These are phyloP conservation scores for Boletus rubroflammeus DNA, from an alignment of 768 basidiomycete genomes.

Conservation along the genomic window DNA sequence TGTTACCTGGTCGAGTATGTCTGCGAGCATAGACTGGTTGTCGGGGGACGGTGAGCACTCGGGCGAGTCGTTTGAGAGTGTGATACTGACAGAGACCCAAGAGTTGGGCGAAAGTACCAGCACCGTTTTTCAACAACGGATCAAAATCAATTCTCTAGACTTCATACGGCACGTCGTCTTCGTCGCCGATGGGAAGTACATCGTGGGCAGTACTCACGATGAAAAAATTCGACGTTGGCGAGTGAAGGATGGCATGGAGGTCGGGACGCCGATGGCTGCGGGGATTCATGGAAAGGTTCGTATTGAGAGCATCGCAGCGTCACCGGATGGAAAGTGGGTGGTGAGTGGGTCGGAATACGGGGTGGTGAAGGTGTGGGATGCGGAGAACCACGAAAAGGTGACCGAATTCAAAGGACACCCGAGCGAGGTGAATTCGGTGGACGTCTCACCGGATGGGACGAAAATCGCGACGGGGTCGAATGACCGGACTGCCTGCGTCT, in stretches of 20 bases:
- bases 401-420: background rate
- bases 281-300: background rate
- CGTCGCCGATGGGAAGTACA: background rate
- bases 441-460: background rate
- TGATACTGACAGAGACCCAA: background rate
- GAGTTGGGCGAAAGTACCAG: background rate
- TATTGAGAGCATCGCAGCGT: background rate
- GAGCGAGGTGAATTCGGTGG: background rate
- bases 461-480: background rate
- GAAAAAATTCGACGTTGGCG: background rate
- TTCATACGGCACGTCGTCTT: background rate
- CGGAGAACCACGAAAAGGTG: background rate
- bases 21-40: accelerated
- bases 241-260: background rate
- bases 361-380: background rate
- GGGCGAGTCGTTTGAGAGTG: background rate
- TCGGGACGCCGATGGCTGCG: background rate
- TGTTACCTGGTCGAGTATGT: background rate
- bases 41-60: background rate
- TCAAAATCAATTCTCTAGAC: background rate
- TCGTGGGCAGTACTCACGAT: background rate
- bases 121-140: background rate
- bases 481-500: background rate
- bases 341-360: background rate
- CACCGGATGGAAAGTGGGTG: background rate